Evolutionary conservation across 1,284 basidiomycete genomes (phyloP), one percentile per base, ranked within the genome.

Genomic region (Schizophyllum commune): DNA sequence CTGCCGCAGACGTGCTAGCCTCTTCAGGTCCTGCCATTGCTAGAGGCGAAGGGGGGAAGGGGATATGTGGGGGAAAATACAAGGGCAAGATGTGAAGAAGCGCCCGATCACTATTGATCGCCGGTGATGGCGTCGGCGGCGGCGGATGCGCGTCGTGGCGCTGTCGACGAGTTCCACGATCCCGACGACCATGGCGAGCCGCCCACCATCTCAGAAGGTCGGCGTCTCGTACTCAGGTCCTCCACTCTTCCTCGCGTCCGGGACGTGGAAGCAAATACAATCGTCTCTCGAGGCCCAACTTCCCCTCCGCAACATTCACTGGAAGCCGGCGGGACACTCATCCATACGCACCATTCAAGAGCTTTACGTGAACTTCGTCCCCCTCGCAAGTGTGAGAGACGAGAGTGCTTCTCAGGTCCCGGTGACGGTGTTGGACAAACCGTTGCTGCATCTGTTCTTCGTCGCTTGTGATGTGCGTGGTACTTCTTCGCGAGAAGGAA

Each of bases 291-390:
- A 77, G 32, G 81, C 82, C 0, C 94, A 95, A 68, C 76, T 96
- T 11, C 95, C 95, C 0, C 77, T 98, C 58, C 86, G 89, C 59
- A 95, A 89, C 73, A 81, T 97, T 20, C 92, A 96, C 72, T 97
- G 96, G 95, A 95, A 91, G 72, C 83, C 91, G 32, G 63, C 76
- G 4, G 82, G 85, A 4, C 80, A 86, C 58, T 81, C 88, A 1
- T 84, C 84, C 4, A 79, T 94, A 53, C 81, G 91, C 63, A 96
- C 92, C 1, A 93, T 98, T 57, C 92, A 94, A 69, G 87, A 92
- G 65, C 80, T 96, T n/a, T 81, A 89, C 61, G 82, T 96, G 59
- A 80, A 84, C 52, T 76, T 97, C 39, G 79, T 89, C 9, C 76
- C 87, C 20, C 78, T 94, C 32, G 89, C 94, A 59, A 81, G 83